These are phyloP conservation scores for Waitea zeae DNA, from an alignment of 1,284 basidiomycete genomes.

Conservation along the genomic window DNA sequence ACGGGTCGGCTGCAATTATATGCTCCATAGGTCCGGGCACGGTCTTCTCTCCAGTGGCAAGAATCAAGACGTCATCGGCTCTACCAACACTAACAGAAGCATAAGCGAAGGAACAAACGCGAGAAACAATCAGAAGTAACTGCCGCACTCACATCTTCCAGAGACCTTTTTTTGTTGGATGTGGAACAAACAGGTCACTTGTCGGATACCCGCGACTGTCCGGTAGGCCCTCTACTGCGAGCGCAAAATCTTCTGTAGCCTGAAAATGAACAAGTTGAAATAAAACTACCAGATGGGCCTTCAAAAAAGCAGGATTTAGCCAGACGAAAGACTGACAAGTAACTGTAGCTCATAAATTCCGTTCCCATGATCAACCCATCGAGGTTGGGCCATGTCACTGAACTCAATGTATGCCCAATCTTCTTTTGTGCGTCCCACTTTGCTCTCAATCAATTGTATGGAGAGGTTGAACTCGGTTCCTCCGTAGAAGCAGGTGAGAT, in stretches of 20 bases:
- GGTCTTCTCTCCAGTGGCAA: conserved; percentile 12
- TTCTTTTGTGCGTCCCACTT: conserved; percentile 2
- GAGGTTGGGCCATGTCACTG: conserved; percentile 6
- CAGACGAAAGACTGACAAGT: conserved; percentile 11
- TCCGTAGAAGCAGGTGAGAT: conserved; percentile 6
- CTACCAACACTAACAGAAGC: conserved; percentile 9
- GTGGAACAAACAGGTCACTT: conserved; percentile 11
- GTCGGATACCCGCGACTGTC: conserved; percentile 13
- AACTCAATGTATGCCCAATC: conserved; percentile 17
- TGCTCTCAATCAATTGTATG: conserved; percentile 5
- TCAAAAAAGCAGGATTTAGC: no score
- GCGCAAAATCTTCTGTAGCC: conserved; percentile 8
- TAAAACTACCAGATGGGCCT: no score
- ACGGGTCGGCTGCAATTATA: conserved; percentile 2
- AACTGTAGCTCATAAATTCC: conserved; percentile 16
- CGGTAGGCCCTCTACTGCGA: conserved; percentile 13
- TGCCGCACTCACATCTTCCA: conserved; percentile 11
- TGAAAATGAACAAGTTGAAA: conserved; percentile 2
- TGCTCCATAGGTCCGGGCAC: conserved; percentile 16
- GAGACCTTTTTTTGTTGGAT: conserved; percentile 12
- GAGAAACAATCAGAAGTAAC: not conserved
- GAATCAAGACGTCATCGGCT: conserved; percentile 10
- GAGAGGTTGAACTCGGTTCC: conserved; percentile 8
- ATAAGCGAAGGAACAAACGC: not conserved
- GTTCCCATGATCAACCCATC: conserved; percentile 14